Conservation (phyloP, 495 filamentous ascomycete species). For the Talaromyces proteolyticus region DNA sequence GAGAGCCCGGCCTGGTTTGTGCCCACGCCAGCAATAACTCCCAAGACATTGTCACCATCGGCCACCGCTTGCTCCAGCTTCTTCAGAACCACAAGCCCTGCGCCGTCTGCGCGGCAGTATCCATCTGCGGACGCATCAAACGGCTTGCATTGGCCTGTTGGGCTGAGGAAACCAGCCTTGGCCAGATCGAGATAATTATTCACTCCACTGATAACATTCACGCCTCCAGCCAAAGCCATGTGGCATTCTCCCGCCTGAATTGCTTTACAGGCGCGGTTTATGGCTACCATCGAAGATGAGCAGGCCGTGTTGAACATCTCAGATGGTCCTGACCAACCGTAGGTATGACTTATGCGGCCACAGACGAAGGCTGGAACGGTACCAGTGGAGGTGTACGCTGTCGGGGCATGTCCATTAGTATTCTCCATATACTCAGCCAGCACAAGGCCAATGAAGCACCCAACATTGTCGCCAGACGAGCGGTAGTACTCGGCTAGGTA, state of each 20-base stretch:
- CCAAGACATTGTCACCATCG: constrained; percentile 25
- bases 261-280: constrained; percentile 44
- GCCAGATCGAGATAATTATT: constrained; percentile 19
- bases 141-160: constrained; percentile 35
- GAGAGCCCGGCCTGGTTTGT: constrained; percentile 29
- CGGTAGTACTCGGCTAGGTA: constrained; percentile 10
- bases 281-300: constrained; percentile 40
- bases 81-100: constrained; percentile 31
- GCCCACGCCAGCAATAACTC: constrained; percentile 25
- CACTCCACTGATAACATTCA: constrained; percentile 29
- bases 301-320: constrained; percentile 37
- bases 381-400: constrained; percentile 11
- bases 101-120: constrained; percentile 56
- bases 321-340: constrained; percentile 23
- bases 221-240: constrained; percentile 23
- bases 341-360: constrained; percentile 11
- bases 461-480: constrained; percentile 7
- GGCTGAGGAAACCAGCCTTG: constrained; percentile 21
- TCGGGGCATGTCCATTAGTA: constrained; percentile 7
- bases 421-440: constrained; percentile 22
- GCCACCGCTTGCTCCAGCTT: constrained; percentile 22
- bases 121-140: constrained; percentile 59
- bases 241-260: constrained; percentile 25
- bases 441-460: neutral
- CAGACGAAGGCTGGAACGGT: constrained; percentile 8